These are phyloP conservation scores for Physaria fendleri DNA, from an alignment of 345 rosid genomes.

Conservation along the genomic window DNA sequence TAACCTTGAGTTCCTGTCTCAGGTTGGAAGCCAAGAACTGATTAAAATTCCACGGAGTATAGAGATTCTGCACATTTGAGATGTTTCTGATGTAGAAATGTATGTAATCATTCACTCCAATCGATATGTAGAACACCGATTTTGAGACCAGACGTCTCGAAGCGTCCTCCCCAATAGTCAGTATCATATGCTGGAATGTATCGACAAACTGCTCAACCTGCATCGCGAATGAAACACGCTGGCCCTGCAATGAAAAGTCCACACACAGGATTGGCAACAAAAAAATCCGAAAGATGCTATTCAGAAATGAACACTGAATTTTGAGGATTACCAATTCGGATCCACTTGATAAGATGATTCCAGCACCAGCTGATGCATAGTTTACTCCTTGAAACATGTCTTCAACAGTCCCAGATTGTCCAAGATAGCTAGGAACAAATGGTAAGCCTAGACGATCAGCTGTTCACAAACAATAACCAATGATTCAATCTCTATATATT, in stretches of 20 bases:
- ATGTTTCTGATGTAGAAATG: conserved; percentile 77
- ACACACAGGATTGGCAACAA: background rate
- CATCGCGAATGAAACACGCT: conserved; percentile 70
- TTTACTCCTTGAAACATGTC: conserved; percentile 76
- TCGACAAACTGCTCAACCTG: conserved; percentile 85
- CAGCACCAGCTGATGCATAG: conserved; percentile 87
- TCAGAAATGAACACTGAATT: background rate
- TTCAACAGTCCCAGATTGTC: conserved; percentile 50
- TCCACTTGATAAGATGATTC: conserved; percentile 78
- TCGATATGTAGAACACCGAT: conserved; percentile 67
- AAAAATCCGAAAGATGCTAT: background rate
- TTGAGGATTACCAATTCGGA: conserved; percentile 57
- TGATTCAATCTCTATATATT: background rate
- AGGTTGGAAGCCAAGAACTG: conserved; percentile 61
- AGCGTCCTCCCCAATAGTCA: conserved; percentile 54
- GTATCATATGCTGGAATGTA: conserved; percentile 65
- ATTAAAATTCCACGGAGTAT: conserved; percentile 83
- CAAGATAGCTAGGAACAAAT: conserved; percentile 79
- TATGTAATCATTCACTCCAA: conserved; percentile 85
- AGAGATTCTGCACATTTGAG: conserved; percentile 65
- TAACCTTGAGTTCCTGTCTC: conserved; percentile 67
- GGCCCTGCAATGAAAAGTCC: conserved; percentile 46
- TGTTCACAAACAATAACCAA: conserved; percentile 21
- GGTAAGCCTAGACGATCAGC: conserved; percentile 76
- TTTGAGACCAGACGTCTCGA: conserved; percentile 46